Evolutionary conservation across 2,329 filamentous ascomycete species (phyloP).

Genomic region (Knoxdaviesia proteae): DNA sequence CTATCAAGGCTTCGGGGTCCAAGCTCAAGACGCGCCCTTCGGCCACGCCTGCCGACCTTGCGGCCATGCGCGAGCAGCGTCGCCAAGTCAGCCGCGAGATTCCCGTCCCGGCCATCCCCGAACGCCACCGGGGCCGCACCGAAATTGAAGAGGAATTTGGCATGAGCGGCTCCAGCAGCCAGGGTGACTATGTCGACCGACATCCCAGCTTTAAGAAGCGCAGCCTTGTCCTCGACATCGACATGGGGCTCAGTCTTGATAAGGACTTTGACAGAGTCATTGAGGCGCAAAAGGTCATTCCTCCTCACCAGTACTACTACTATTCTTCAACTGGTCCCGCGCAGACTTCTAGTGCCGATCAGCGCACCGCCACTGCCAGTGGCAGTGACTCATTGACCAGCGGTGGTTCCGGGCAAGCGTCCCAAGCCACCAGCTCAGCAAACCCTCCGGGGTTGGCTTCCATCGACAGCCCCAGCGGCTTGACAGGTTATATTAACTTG

Average conservation of each 20-base stretch:
- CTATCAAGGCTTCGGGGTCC: slow-evolving; percentile 72
- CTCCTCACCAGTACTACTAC: too few species aligned
- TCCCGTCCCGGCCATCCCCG: slow-evolving; percentile 39
- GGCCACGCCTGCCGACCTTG: slow-evolving; percentile 64
- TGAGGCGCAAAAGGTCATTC: slow-evolving; percentile 82
- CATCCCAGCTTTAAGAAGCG: slow-evolving; percentile 60
- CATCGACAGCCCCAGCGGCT: too few species aligned
- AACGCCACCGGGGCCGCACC: slow-evolving; percentile 34
- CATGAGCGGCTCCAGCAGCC: slow-evolving; percentile 12
- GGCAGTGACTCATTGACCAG: too few species aligned
- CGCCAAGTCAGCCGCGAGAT: slow-evolving; percentile 65
- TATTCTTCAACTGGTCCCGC: too few species aligned
- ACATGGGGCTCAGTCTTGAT: slow-evolving; percentile 70
- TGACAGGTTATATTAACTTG: slow-evolving; percentile 2
- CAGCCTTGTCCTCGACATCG: slow-evolving; percentile 64
- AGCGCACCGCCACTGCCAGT: neutral
- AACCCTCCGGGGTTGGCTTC: too few species aligned
- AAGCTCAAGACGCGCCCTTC: slow-evolving; percentile 79
- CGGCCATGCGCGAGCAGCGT: slow-evolving; percentile 69
- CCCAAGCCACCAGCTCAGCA: too few species aligned
- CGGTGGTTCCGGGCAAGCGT: too few species aligned
- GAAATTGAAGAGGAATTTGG: slow-evolving; percentile 25
- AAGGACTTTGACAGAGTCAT: slow-evolving; percentile 90
- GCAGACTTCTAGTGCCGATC: neutral
- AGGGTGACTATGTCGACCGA: slow-evolving; percentile 29